Evolutionary conservation across 108 stramenopile genomes (phyloP), one percentile per base, ranked within the genome.

Genomic region (Cafeteria roenbergensis): DNA sequence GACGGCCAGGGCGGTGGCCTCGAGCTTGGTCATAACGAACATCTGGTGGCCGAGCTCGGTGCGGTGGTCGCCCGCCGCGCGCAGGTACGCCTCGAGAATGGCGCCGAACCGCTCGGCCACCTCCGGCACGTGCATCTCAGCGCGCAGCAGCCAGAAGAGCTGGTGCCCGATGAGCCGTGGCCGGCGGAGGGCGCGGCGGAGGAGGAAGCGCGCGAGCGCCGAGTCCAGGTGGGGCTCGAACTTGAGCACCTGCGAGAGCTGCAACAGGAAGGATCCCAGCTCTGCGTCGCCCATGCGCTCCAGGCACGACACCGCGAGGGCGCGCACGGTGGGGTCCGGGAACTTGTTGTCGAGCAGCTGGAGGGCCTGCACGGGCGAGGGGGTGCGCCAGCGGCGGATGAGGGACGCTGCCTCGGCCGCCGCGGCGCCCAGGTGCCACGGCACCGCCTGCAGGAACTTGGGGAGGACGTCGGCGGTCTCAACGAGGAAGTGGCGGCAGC

Each of bases 291-390:
- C 0, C 36, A 80, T 35, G 26, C 42, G 38, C 51, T 76, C 69
- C n/a, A 80, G 53, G 33, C 72, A 70, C 20, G 65, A 28, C 29
- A 70, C 72, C 20, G 75, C 75, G 62, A 37, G 69, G 0, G 75
- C 75, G 8, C 79, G 67, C n/a, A 76, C 68, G 38, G 65, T 72
- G 20, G 79, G 75, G 51, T 80, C 79, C 31, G 72, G 71, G 65
- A 73, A 75, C 21, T 67, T 31, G 34, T 34, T 24, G 65, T 74
- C 73, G 26, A 80, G 53, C 30, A 80, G 57, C 64, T 80, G 79
- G 34, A 80, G 67, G 24, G 79, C 79, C 12, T 52, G 26, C 36
- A 77, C 50, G 17, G 79, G 67, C 29, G 59, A 58, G 52, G 72
- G 69, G 20, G 55, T 68, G 26, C 57, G 38, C 79, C 79, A 80